Percentiles rank a stretch among this genome's conserved stretches.
Conservation (phyloP, 148 eudicot species). For the Rhododendron ferrugineum region DNA sequence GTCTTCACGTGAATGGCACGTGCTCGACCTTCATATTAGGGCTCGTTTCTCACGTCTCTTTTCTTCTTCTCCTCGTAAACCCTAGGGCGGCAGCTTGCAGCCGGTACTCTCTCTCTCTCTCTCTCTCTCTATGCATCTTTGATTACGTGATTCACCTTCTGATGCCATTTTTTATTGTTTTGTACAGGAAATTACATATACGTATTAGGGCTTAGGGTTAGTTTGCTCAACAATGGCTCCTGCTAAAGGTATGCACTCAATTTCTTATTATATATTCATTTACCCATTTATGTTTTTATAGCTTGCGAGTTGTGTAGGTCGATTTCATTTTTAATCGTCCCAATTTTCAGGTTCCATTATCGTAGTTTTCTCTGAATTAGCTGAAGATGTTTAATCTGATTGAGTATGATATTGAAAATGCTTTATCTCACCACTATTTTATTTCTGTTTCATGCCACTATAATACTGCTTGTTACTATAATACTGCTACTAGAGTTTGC, state of each 20-base stretch:
- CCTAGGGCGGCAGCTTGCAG: constrained; percentile 1
- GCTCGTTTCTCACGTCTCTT: background rate
- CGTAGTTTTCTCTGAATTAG: background rate
- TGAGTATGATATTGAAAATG: background rate
- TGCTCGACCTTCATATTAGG: background rate
- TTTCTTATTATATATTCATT: background rate
- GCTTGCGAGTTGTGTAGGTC: background rate
- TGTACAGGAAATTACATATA: background rate
- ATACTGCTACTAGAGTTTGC: too few relatives aligned
- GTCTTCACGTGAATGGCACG: background rate
- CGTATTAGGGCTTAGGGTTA: background rate
- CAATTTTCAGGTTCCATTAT: background rate
- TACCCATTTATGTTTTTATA: background rate
- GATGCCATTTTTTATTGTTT: background rate
- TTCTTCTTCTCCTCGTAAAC: background rate
- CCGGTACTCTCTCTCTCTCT: constrained; percentile 5
- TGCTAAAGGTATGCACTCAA: constrained; percentile 1
- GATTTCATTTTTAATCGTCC: background rate
- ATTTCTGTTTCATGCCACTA: background rate
- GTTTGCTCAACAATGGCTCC: constrained; percentile 10
- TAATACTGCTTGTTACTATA: background rate
- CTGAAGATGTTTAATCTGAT: background rate
- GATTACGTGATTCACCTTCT: background rate
- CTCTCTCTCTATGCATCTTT: background rate
- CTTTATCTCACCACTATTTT: background rate